Conservation (phyloP, 2,329 filamentous ascomycete genomes). For the Exophiala bonariae region DNA sequence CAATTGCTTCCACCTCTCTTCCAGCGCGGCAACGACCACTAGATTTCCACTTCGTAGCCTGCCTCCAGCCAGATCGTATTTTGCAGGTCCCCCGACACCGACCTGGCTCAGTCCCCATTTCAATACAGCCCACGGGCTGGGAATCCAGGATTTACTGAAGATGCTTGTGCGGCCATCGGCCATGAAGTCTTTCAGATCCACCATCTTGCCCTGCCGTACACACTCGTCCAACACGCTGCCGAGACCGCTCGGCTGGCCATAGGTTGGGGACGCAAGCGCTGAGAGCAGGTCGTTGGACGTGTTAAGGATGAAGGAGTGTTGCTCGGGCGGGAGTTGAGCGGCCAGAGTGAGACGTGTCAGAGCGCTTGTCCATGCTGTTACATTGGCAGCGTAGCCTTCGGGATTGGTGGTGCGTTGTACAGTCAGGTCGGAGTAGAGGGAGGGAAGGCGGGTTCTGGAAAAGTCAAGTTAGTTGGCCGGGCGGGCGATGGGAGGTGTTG, state of each 20-base stretch:
- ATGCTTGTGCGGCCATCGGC: conserved; percentile 63
- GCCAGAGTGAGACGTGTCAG: conserved; percentile 67
- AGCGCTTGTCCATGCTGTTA: conserved; percentile 74
- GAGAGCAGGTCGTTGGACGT: conserved; percentile 65
- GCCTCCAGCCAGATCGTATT: conserved; percentile 33
- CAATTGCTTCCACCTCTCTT: conserved; percentile 39
- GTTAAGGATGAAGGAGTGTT: conserved; percentile 47
- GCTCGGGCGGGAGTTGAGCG: conserved; percentile 55
- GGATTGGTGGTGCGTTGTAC: conserved; percentile 74
- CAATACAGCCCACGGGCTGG: conserved; percentile 68
- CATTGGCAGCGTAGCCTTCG: conserved; percentile 80
- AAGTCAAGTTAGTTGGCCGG: neutral
- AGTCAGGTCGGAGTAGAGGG: conserved; percentile 85
- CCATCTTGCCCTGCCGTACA: conserved; percentile 65
- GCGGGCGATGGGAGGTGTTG: neutral
- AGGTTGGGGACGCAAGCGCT: conserved; percentile 73
- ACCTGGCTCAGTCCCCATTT: conserved; percentile 74
- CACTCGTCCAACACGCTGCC: conserved; percentile 79
- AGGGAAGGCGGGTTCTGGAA: conserved; percentile 71
- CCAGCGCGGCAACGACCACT: conserved; percentile 57
- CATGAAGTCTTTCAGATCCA: conserved; percentile 71
- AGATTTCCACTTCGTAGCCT: conserved; percentile 43
- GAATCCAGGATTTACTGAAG: conserved; percentile 68
- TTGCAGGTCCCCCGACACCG: conserved; percentile 55
- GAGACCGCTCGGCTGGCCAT: conserved; percentile 77